Evolutionary conservation across 1,284 basidiomycete species (phyloP).

Genomic region (Entoloma clypeatum): DNA sequence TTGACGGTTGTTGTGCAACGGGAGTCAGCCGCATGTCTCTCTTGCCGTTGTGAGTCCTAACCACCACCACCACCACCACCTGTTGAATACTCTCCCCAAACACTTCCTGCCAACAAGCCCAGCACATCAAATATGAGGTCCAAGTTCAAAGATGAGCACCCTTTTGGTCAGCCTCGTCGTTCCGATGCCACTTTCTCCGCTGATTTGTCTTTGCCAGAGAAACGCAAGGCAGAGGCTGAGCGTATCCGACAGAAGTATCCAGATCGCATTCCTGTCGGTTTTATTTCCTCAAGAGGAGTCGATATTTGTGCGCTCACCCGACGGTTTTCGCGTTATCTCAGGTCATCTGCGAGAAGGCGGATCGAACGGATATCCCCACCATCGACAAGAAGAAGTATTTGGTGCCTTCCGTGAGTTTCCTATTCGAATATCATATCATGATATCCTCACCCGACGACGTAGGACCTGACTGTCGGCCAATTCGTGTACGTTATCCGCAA

Average conservation of each 20-base stretch:
- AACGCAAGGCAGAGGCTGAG: constrained; percentile 97
- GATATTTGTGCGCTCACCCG: neutral
- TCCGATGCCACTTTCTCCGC: constrained; percentile 23
- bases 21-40: constrained; percentile 37
- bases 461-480: constrained; percentile 98
- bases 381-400: constrained; percentile 99
- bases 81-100: constrained; percentile 14
- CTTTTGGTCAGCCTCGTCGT: constrained; percentile 70
- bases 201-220: constrained; percentile 60
- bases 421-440: constrained; percentile 7
- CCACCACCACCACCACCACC: constrained; percentile 29
- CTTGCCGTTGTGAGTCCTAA: constrained; percentile 28
- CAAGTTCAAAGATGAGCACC: constrained; percentile 99
- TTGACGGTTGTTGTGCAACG: constrained; percentile 35
- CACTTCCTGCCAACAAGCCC: neutral
- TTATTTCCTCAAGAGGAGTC: constrained; percentile 3
- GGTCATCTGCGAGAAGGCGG: constrained; percentile 99
- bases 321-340: constrained; percentile 32
- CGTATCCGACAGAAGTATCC: constrained; percentile 98
- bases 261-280: constrained; percentile 92
- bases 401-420: constrained; percentile 84
- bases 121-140: constrained; percentile 82
- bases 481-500: constrained; percentile 99
- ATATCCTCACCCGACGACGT: constrained; percentile 12
- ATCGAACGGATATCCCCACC: constrained; percentile 97